Percentiles rank a stretch among this genome's conserved stretches.
These are phyloP conservation scores for Leishmania braziliensis DNA, from an alignment of 208 protist species.

Conservation along the genomic window DNA sequence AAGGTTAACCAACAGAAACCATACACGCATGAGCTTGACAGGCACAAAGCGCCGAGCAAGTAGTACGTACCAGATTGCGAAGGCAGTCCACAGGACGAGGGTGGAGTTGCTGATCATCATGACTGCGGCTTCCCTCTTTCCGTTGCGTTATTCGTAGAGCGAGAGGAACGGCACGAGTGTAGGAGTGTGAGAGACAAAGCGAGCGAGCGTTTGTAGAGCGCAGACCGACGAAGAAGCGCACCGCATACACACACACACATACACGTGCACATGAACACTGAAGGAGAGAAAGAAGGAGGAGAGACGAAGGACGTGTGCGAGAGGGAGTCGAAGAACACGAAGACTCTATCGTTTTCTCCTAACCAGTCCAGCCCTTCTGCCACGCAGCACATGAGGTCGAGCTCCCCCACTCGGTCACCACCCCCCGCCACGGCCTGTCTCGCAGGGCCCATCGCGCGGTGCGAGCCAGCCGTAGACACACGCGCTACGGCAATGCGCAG, in stretches of 20 bases:
- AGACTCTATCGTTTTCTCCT: neutral
- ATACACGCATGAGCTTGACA: slow-evolving; percentile 36
- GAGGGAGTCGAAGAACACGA: neutral
- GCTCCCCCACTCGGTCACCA: no score
- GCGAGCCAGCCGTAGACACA: no score
- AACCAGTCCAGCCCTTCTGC: no score
- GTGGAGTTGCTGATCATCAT: neutral
- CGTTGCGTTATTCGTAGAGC: neutral
- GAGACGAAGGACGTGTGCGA: neutral
- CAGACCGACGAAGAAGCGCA: no score
- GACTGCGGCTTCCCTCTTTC: neutral
- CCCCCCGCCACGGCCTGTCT: no score
- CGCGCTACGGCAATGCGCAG: no score
- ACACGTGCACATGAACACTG: neutral
- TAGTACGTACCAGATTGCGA: slow-evolving; percentile 35
- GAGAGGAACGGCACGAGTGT: neutral
- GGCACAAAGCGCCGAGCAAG: slow-evolving; percentile 37
- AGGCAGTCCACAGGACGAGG: neutral
- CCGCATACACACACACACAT: neutral
- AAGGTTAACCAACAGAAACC: slow-evolving; percentile 42
- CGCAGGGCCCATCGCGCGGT: no score
- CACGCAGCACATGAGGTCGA: no score
- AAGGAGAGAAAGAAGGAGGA: neutral
- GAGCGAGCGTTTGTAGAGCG: neutral
- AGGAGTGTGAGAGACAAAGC: neutral